Evolutionary conservation across 495 filamentous ascomycete genomes (phyloP).

Genomic region (Hypoxylon rickii): DNA sequence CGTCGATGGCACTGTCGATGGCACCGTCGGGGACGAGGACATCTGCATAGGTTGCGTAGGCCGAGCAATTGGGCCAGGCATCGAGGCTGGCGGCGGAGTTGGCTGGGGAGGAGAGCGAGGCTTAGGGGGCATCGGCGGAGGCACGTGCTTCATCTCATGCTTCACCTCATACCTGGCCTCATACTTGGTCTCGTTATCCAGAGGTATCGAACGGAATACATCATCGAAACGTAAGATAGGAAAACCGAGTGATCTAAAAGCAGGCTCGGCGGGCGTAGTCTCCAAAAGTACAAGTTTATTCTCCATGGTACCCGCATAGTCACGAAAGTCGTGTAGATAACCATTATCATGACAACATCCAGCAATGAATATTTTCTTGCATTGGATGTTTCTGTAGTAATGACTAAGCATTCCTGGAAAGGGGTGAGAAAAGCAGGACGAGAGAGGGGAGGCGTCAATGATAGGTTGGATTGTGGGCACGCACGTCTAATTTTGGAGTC

Average conservation of each 20-base stretch:
- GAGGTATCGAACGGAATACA: conserved; percentile 38
- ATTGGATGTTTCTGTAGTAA: conserved; percentile 40
- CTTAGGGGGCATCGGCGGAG: conserved; percentile 12
- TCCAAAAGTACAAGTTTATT: conserved; percentile 34
- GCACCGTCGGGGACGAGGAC: conserved; percentile 9
- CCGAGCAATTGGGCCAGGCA: conserved; percentile 36
- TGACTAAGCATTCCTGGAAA: conserved; percentile 38
- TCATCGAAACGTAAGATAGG: conserved; percentile 39
- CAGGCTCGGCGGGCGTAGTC: conserved; percentile 39
- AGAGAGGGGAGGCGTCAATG: not conserved
- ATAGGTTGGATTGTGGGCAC: conserved; percentile 3
- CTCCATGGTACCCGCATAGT: conserved; percentile 31
- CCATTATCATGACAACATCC: conserved; percentile 41
- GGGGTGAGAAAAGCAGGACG: conserved; percentile 1
- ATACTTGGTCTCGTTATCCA: conserved; percentile 37
- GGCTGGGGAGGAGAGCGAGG: conserved; percentile 27
- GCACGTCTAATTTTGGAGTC: conserved; percentile 42
- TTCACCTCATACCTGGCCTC: too few relatives aligned
- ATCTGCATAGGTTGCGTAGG: conserved; percentile 25
- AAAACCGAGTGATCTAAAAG: conserved; percentile 36
- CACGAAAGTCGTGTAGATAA: conserved; percentile 41
- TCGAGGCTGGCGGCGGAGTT: not conserved
- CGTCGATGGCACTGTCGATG: too few relatives aligned
- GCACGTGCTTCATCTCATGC: conserved; percentile 27
- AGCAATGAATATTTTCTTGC: conserved; percentile 40